Conservation (phyloP, 176 grass and related monocot species). For the Rhynchospora pubera region DNA sequence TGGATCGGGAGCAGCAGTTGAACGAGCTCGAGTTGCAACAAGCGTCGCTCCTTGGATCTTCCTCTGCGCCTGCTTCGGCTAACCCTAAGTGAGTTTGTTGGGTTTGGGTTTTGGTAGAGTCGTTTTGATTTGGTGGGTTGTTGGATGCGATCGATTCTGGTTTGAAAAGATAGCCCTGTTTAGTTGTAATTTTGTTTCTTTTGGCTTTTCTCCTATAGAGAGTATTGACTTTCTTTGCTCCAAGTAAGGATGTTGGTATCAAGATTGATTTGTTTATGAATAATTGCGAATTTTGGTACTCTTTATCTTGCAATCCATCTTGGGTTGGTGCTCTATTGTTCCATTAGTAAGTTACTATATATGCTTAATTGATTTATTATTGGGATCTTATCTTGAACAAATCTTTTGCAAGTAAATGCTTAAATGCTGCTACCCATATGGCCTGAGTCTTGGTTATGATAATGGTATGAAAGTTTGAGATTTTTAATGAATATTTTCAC, state of each 20-base stretch:
- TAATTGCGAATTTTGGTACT: slow-evolving; percentile 4
- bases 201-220: neutral
- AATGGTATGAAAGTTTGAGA: neutral
- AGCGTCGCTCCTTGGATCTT: slow-evolving; percentile 48
- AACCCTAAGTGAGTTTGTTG: slow-evolving; percentile 33
- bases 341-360: neutral
- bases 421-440: neutral
- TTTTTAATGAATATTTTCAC: neutral
- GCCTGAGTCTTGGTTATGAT: neutral
- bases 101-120: slow-evolving; percentile 4
- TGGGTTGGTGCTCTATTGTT: neutral
- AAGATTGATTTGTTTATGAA: neutral
- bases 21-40: slow-evolving; percentile 77
- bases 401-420: neutral
- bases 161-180: neutral
- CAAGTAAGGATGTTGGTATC: neutral
- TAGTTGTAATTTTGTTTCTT: neutral
- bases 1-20: slow-evolving; percentile 76
- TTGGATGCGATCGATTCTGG: no score
- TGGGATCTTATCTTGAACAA: neutral
- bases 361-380: neutral
- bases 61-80: slow-evolving; percentile 7
- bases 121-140: neutral
- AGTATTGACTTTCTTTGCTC: slow-evolving; percentile 15
- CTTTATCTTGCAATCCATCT: slow-evolving; percentile 4